Conservation (phyloP, 179 eudicot species). For the Vitellaria paradoxa region DNA sequence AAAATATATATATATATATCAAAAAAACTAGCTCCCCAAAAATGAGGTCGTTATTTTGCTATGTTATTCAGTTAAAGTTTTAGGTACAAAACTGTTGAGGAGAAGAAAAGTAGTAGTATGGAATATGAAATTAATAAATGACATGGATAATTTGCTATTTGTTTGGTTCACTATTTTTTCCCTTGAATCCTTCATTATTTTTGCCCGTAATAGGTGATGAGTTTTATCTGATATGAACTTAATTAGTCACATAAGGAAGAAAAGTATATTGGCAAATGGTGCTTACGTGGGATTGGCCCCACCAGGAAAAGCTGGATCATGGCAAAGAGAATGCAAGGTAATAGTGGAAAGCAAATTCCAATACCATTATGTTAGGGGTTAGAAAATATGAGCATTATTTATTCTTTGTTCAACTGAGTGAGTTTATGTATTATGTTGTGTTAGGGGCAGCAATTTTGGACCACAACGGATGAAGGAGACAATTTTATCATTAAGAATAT, state of each 20-base stretch:
- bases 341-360: not conserved
- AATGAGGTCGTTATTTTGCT: too few species aligned
- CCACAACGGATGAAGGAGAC: constrained; percentile 40
- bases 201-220: not conserved
- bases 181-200: too few species aligned
- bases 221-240: not conserved
- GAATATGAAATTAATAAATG: not conserved
- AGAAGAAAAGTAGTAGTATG: too few species aligned
- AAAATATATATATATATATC: too few species aligned
- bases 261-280: constrained; percentile 27
- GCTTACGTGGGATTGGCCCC: constrained; percentile 51
- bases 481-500: constrained; percentile 34
- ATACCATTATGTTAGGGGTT: not conserved
- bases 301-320: constrained; percentile 61
- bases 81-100: too few species aligned
- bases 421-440: not conserved
- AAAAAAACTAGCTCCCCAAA: too few species aligned
- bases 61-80: too few species aligned
- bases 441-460: constrained; percentile 67
- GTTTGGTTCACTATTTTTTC: too few species aligned
- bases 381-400: too few species aligned
- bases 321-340: constrained; percentile 74
- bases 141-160: not conserved
- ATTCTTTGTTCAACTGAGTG: not conserved
- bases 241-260: constrained; percentile 9